A percentile compares a stretch with the other conserved stretches of the same genome.
Conservation (phyloP, 2,329 filamentous ascomycete genomes). For the Aspergillus calidoustus region DNA sequence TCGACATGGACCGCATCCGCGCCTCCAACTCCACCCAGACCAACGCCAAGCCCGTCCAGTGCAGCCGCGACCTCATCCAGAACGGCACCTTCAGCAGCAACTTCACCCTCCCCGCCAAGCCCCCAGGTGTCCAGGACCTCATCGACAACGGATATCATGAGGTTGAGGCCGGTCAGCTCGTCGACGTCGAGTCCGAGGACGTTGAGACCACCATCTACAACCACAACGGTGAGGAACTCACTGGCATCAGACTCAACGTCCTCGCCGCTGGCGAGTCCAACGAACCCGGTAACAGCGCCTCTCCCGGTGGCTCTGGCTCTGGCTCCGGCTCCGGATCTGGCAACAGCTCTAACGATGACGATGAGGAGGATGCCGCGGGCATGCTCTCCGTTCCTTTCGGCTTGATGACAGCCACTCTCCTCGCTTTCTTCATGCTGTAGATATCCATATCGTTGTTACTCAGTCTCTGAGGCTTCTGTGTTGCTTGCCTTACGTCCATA, state of each 20-base stretch:
- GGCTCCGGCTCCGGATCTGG: slow-evolving; percentile 20
- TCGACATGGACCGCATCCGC: slow-evolving; percentile 73
- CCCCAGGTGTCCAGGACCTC: slow-evolving; percentile 69
- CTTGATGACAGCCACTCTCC: slow-evolving; percentile 32
- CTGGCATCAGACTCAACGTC: slow-evolving; percentile 64
- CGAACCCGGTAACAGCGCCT: slow-evolving; percentile 54
- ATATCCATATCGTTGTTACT: neutral
- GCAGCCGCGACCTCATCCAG: slow-evolving; percentile 69
- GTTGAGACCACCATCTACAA: slow-evolving; percentile 63
- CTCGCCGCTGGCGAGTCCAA: slow-evolving; percentile 60
- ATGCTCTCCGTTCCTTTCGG: slow-evolving; percentile 32
- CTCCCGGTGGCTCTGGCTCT: slow-evolving; percentile 17
- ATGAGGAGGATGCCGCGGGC: slow-evolving; percentile 26
- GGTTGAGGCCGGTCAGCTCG: slow-evolving; percentile 67
- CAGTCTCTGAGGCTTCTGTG: neutral
- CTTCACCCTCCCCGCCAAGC: slow-evolving; percentile 73
- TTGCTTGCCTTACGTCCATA: neutral
- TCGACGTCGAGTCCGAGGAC: slow-evolving; percentile 60
- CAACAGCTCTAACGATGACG: slow-evolving; percentile 19
- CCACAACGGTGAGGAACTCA: slow-evolving; percentile 61
- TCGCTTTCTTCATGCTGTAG: slow-evolving; percentile 36
- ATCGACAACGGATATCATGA: slow-evolving; percentile 76
- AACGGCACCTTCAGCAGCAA: slow-evolving; percentile 70
- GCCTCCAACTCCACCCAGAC: slow-evolving; percentile 62
- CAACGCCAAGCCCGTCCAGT: slow-evolving; percentile 63